Evolutionary conservation across 1,284 basidiomycete species (phyloP).

Genomic region (Ganoderma boninense): DNA sequence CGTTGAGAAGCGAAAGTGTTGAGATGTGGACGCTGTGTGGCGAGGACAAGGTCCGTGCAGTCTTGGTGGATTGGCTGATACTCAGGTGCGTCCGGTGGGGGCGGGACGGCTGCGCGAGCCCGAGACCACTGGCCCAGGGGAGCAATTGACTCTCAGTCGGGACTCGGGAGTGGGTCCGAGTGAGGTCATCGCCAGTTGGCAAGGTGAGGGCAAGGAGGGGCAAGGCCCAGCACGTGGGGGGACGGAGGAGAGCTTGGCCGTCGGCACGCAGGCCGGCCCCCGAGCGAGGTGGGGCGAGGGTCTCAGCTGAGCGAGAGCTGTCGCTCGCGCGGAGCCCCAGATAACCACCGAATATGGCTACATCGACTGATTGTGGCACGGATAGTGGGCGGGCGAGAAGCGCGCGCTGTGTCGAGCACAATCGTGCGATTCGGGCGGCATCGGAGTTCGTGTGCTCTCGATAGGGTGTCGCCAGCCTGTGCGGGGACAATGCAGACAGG

Average conservation of each 20-base stretch:
- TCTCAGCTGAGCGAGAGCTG: background rate
- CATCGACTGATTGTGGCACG: slow-evolving; percentile 29
- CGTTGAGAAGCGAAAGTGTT: slow-evolving; percentile 8
- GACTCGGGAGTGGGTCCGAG: background rate
- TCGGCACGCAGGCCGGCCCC: background rate
- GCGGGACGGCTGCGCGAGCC: background rate
- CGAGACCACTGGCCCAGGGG: background rate
- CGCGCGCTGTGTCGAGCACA: background rate
- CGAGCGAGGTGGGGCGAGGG: background rate
- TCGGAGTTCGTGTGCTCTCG: slow-evolving; percentile 1
- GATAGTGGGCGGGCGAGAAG: slow-evolving; percentile 18
- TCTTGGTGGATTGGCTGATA: background rate
- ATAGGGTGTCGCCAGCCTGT: background rate
- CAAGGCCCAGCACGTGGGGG: background rate
- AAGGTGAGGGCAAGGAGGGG: background rate
- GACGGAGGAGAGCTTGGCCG: background rate
- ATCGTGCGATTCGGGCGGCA: slow-evolving; percentile 9
- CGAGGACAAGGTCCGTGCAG: too few relatives aligned
- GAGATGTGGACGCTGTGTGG: slow-evolving; percentile 12
- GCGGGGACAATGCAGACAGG: slow-evolving; percentile 4
- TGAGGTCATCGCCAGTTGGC: slow-evolving; percentile 5
- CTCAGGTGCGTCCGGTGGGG: background rate
- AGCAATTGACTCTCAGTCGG: background rate
- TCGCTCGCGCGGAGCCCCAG: background rate
- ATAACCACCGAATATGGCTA: slow-evolving; percentile 16